Conservation (phyloP, 148 eudicot species). For the Nyssa sinensis region DNA sequence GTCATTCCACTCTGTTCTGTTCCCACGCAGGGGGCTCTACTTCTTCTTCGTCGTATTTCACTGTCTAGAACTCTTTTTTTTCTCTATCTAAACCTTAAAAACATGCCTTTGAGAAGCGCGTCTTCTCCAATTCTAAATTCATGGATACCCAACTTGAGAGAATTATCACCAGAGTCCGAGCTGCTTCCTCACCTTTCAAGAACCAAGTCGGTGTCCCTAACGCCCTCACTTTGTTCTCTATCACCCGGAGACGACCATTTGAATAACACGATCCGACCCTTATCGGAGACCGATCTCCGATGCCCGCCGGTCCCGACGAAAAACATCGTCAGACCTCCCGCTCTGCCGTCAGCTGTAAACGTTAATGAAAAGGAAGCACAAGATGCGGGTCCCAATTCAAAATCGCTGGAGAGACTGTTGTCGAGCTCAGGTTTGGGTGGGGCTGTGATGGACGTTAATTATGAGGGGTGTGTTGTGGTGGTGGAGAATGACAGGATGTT, state of each 20-base stretch:
- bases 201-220: constrained; percentile 16
- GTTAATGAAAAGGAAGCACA: neutral
- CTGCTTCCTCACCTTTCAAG: constrained; percentile 1
- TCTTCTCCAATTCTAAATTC: constrained; percentile 43
- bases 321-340: neutral
- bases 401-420: constrained; percentile 5
- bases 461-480: constrained; percentile 8
- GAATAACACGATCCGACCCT: neutral
- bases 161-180: constrained; percentile 20
- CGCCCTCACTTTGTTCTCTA: neutral
- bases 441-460: constrained; percentile 7
- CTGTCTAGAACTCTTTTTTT: neutral
- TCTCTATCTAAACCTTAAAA: too few species aligned
- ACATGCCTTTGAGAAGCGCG: constrained; percentile 41
- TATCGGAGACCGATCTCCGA: constrained; percentile 11
- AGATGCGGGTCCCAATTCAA: neutral
- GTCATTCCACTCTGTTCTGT: neutral
- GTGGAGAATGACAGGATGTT: constrained; percentile 7
- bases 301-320: neutral
- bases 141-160: constrained; percentile 21
- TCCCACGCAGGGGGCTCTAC: too few species aligned
- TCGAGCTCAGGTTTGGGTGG: constrained; percentile 24
- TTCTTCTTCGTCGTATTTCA: too few species aligned
- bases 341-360: neutral
- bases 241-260: neutral